Evolutionary conservation across 257 asterid species (phyloP).

Genomic region (Apocynum venetum): DNA sequence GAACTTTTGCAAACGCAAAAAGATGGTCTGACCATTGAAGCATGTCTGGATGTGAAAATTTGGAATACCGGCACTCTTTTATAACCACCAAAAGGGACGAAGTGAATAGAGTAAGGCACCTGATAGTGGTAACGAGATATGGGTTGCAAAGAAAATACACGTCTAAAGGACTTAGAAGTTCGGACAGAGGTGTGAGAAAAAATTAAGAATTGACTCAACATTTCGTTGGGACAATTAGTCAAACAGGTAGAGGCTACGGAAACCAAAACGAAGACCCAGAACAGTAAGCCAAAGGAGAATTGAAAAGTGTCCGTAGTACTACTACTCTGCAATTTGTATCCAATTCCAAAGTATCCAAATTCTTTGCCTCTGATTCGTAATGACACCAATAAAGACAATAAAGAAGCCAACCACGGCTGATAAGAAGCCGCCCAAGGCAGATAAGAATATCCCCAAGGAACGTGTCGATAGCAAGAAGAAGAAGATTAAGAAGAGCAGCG

Average conservation of each 20-base stretch:
- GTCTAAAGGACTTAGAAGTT: neutral
- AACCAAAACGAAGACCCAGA: no score
- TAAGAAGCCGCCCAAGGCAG: constrained; percentile 19
- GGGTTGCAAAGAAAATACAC: constrained; percentile 13
- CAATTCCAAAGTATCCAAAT: no score
- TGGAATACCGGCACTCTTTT: constrained; percentile 3
- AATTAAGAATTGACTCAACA: constrained; percentile 30
- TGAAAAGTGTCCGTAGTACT: no score
- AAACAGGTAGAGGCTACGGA: constrained; percentile 30
- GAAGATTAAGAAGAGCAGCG: constrained; percentile 30
- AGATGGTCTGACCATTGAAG: constrained; percentile 7
- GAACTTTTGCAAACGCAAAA: constrained; percentile 3
- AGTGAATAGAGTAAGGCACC: constrained; percentile 9
- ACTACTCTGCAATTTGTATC: no score
- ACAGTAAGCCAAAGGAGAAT: no score
- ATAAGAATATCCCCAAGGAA: constrained; percentile 16
- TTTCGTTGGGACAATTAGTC: constrained; percentile 44
- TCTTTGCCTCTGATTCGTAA: no score
- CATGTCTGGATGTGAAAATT: neutral
- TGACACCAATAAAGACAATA: neutral
- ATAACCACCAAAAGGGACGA: constrained; percentile 11
- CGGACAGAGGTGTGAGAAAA: constrained; percentile 14
- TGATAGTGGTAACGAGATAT: constrained; percentile 9
- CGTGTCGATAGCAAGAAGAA: no score
- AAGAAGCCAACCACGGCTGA: no score